Base-by-base conservation (phyloP, 805 yeast genomes). In the Metschnikowia orientalis region DNA sequence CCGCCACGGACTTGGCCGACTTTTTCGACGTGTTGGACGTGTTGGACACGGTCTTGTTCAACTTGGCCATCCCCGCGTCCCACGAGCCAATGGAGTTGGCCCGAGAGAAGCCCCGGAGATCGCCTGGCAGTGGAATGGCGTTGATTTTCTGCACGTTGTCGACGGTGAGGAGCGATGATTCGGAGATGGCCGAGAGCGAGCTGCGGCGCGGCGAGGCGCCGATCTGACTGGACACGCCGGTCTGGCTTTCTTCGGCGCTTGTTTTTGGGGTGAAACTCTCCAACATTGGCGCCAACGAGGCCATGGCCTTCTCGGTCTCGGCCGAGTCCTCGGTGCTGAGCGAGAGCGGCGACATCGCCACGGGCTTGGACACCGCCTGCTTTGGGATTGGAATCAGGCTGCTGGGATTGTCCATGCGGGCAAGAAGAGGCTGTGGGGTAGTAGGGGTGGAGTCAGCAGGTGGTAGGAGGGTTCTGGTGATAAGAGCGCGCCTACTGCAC, bases 251-350 rank as follows among this genome's bases (percentile, higher is more conserved):
- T 32, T 62, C 56, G 9, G 75, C 67, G 1, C 81, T 72, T 1
- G 88, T 73, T 50, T 81, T 83, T 4, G 92, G 92, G 4, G 76
- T 71, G 54, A 81, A 84, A 1, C 75, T 68, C 51, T 80, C 88
- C 24, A 84, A 56, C 51, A 83, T 81, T 2, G 94, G 92, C 1
- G 90, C 90, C 26, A 83, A 76, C 0, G 86, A 73, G 8, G 85
- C 89, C 67, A 82, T 79, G 8, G 90, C 90, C 42, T 67, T 75
- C 35, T 64, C 60, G 3, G 71, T 63, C 24, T 39, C 40, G 5
- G 16, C 47, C 5, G 35, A 24, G 30, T 37, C 46, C 18, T 38
- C 45, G 5, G 27, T 18, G 10, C 35, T 29, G 23, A 45, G 41
- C 22, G 32, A 31, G 13, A 45, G 48, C 21, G 48, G 50, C 23